phyloP scores from a whole-genome alignment of 306 rosid genomes.

The Pterocarpus santalinus region DNA sequence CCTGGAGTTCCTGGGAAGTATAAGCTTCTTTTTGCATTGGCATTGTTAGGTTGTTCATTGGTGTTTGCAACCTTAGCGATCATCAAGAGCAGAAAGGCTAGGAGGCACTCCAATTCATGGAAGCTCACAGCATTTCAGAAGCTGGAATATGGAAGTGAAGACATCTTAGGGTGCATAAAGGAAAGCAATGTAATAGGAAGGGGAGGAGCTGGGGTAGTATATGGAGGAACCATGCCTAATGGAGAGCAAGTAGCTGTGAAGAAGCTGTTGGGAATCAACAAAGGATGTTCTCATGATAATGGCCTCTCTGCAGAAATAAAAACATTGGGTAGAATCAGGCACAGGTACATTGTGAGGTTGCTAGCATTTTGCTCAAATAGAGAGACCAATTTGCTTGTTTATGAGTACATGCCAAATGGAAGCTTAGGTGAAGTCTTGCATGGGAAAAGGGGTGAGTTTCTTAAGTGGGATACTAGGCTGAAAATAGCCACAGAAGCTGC shows the following conservation, averaged over 20 bases:
- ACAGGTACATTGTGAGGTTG: constrained; percentile 86
- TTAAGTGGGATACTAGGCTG: constrained; percentile 82
- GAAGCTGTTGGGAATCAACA: constrained; percentile 75
- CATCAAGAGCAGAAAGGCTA: constrained; percentile 66
- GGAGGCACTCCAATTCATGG: constrained; percentile 65
- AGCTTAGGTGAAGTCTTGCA: constrained; percentile 88
- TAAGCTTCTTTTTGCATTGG: constrained; percentile 81
- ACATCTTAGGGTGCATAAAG: constrained; percentile 74
- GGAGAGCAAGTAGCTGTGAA: constrained; percentile 90
- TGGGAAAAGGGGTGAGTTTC: constrained; percentile 81
- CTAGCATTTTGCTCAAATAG: constrained; percentile 80
- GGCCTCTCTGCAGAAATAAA: constrained; percentile 86
- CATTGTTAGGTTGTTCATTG: constrained; percentile 73
- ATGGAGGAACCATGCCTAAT: constrained; percentile 76
- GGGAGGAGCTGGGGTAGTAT: constrained; percentile 96
- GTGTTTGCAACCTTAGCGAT: constrained; percentile 75
- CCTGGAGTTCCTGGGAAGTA: constrained; percentile 64
- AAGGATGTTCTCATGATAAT: constrained; percentile 86
- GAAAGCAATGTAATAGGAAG: constrained; percentile 85
- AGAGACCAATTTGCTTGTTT: constrained; percentile 84
- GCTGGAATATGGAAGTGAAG: constrained; percentile 77
- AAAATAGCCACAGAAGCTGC: constrained; percentile 92
- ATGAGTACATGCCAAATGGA: constrained; percentile 92
- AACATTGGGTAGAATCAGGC: constrained; percentile 85
- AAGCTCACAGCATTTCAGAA: constrained; percentile 87